Conservation (phyloP, 176 grass and related monocot genomes). For the Avena sativa region DNA sequence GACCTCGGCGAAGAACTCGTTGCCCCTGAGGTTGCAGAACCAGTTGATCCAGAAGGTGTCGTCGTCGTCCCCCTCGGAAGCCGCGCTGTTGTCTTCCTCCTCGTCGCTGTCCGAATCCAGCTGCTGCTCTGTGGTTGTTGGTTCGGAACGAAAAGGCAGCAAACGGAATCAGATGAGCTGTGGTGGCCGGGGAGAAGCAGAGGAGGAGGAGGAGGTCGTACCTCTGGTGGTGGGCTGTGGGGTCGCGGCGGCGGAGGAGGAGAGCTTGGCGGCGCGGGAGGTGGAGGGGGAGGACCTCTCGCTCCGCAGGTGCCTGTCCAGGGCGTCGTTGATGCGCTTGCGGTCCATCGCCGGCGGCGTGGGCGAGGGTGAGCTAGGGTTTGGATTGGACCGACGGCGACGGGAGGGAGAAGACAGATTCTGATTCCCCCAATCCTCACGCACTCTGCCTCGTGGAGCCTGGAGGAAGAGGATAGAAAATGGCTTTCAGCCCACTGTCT, state of each 20-base stretch:
- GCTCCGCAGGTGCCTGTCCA: slow-evolving; percentile 15
- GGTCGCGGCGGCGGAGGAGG: not conserved
- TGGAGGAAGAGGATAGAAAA: not conserved
- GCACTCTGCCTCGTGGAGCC: too few species aligned
- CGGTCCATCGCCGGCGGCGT: not conserved
- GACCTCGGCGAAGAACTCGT: slow-evolving; percentile 19
- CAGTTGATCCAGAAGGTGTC: slow-evolving; percentile 16
- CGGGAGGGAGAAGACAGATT: not conserved
- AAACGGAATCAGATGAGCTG: too few species aligned
- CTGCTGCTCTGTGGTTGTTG: too few species aligned
- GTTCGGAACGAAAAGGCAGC: too few species aligned
- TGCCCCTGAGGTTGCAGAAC: slow-evolving; percentile 26
- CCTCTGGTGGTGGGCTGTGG: not conserved
- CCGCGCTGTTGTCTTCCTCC: too few species aligned
- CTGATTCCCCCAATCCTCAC: not conserved
- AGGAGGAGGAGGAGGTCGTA: not conserved
- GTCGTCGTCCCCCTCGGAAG: too few species aligned
- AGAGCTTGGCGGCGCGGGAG: slow-evolving; percentile 2
- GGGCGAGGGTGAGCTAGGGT: slow-evolving; percentile 3
- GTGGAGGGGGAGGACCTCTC: slow-evolving; percentile 19
- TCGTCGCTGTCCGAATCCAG: too few species aligned
- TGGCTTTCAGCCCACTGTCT: not conserved
- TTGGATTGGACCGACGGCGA: not conserved
- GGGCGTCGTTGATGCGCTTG: slow-evolving; percentile 28
- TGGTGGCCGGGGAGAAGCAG: too few species aligned